Conservation (phyloP, 345 rosid species). For the Aquilaria sinensis region DNA sequence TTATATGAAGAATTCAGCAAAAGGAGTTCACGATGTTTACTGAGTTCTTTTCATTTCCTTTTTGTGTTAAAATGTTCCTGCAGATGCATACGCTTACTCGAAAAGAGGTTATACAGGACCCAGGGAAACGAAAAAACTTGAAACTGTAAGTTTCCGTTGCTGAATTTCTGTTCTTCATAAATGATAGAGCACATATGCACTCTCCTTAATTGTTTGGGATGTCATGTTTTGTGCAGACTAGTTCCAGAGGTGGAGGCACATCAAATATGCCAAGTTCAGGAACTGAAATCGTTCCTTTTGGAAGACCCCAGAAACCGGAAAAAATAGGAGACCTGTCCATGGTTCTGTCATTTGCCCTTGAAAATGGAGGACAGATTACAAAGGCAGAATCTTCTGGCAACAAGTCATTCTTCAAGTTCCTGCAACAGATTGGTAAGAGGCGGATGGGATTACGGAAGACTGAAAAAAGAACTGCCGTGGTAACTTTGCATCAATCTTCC, state of each 20-base stretch:
- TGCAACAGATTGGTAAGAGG: conserved; percentile 58
- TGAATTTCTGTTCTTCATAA: background rate
- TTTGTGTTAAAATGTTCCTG: conserved; percentile 9
- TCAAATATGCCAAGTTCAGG: conserved; percentile 22
- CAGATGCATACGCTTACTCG: conserved; percentile 50
- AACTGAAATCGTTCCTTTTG: conserved; percentile 45
- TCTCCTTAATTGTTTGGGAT: conserved; percentile 12
- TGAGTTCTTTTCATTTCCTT: background rate
- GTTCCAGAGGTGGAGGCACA: conserved; percentile 26
- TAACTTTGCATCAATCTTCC: conserved; percentile 22
- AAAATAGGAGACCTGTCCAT: conserved; percentile 50
- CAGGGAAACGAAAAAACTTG: conserved; percentile 25
- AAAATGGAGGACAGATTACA: conserved; percentile 64
- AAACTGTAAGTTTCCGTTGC: conserved; percentile 39
- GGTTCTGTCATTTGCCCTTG: conserved; percentile 70
- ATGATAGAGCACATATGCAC: conserved; percentile 1
- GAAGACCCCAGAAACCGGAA: conserved; percentile 33
- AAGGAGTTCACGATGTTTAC: no score
- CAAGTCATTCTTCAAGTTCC: conserved; percentile 46
- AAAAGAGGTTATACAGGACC: conserved; percentile 49
- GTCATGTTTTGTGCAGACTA: conserved; percentile 31
- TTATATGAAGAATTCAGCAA: no score
- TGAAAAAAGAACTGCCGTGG: conserved; percentile 31
- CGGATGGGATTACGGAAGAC: conserved; percentile 30
- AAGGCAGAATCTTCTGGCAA: conserved; percentile 47